Evolutionary conservation across 371 early-diverging fungal genomes (phyloP).

Genomic region (Rhizopus arrhizus): DNA sequence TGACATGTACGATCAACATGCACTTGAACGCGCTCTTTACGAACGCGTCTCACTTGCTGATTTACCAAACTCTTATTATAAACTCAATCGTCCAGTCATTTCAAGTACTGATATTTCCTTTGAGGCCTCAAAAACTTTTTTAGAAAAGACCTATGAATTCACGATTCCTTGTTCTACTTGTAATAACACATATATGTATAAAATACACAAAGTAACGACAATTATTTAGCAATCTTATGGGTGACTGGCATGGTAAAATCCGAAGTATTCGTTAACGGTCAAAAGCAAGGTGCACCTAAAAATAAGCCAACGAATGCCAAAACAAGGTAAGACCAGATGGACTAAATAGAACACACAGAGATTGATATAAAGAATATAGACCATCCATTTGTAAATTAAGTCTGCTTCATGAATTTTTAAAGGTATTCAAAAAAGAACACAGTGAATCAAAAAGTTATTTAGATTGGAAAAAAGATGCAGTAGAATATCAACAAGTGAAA

Average conservation of each 20-base stretch:
- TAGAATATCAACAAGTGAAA: slow-evolving; percentile 48
- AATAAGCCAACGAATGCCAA: slow-evolving; percentile 45
- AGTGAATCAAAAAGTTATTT: background rate
- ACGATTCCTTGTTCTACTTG: slow-evolving; percentile 49
- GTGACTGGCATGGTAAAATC: slow-evolving; percentile 43
- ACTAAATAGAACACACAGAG: slow-evolving; percentile 15
- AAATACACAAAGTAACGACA: too few relatives aligned
- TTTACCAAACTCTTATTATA: slow-evolving; percentile 27
- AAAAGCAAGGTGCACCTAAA: slow-evolving; percentile 57
- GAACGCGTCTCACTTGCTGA: slow-evolving; percentile 41
- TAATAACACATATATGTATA: slow-evolving; percentile 18
- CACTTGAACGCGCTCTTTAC: slow-evolving; percentile 68
- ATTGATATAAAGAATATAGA: background rate
- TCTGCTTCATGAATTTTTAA: slow-evolving; percentile 19
- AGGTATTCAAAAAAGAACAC: background rate
- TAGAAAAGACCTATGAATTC: slow-evolving; percentile 32
- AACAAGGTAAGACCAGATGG: slow-evolving; percentile 35
- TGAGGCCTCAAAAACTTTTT: slow-evolving; percentile 48
- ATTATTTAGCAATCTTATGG: slow-evolving; percentile 56
- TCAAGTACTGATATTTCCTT: slow-evolving; percentile 38
- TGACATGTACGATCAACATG: slow-evolving; percentile 63
- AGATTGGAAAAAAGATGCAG: slow-evolving; percentile 49
- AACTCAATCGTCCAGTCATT: slow-evolving; percentile 34
- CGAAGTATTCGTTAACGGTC: slow-evolving; percentile 64
- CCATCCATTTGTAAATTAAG: slow-evolving; percentile 8